Percentiles rank a stretch among this genome's conserved stretches.
Conservation (phyloP, 805 yeast species). For the Metschnikowia peoriensis region DNA sequence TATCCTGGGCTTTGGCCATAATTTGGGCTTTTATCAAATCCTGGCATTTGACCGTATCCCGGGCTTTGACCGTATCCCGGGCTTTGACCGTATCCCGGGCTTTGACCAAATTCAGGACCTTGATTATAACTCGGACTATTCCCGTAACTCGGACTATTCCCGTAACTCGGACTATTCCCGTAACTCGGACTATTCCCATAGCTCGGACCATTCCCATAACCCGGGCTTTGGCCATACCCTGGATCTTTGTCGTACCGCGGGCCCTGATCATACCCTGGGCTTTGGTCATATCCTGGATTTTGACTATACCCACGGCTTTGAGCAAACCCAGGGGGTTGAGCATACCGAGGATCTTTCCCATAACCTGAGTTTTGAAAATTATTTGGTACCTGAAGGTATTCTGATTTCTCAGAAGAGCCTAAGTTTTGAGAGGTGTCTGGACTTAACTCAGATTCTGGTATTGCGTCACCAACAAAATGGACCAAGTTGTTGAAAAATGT, state of each 20-base stretch:
- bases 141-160: too few species aligned
- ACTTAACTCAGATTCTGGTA: background rate
- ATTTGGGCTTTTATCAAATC: background rate
- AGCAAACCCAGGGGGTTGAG: background rate
- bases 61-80: background rate
- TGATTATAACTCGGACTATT: background rate
- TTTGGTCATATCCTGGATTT: background rate
- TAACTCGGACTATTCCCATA: too few species aligned
- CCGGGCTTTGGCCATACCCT: background rate
- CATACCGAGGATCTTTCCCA: background rate
- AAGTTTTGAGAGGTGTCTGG: too few species aligned
- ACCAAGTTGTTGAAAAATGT: conserved; percentile 10
- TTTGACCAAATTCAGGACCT: background rate
- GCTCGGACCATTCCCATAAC: background rate
- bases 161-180: too few species aligned
- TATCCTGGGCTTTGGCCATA: background rate
- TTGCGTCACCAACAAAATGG: conserved; percentile 5
- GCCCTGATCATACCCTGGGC: background rate
- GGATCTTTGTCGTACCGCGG: background rate
- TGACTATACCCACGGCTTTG: background rate
- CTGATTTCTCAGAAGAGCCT: too few species aligned
- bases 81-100: background rate
- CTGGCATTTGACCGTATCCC: background rate
- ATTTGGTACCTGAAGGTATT: background rate
- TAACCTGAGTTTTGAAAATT: background rate